These are phyloP conservation scores for Wallacemonas collosoma DNA, from an alignment of 208 protist species.

Conservation along the genomic window DNA sequence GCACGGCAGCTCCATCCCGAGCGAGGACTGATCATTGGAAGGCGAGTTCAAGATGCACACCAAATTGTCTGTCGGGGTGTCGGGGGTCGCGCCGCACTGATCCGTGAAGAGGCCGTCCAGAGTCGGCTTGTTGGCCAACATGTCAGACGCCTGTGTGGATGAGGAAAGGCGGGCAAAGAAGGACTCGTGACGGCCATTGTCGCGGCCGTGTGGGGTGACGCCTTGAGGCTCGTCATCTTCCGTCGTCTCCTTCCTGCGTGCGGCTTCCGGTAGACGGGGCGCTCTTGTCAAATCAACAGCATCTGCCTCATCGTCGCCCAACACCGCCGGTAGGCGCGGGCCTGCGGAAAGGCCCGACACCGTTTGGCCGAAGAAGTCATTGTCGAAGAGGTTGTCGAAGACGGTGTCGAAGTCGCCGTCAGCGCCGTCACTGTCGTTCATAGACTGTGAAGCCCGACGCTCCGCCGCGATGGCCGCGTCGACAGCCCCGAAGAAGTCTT, in stretches of 20 bases:
- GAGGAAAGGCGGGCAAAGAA: neutral
- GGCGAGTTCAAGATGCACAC: neutral
- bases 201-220: neutral
- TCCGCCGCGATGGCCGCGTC: slow-evolving; percentile 10
- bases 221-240: neutral
- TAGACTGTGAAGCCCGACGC: neutral
- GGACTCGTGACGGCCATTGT: neutral
- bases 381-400: slow-evolving; percentile 21
- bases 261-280: neutral
- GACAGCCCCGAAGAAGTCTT: slow-evolving; percentile 10
- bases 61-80: neutral
- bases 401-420: slow-evolving; percentile 17
- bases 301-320: neutral
- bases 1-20: neutral
- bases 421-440: neutral
- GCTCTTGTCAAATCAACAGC: neutral
- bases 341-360: slow-evolving; percentile 1
- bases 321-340: neutral
- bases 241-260: neutral
- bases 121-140: neutral
- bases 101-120: neutral
- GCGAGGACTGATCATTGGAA: neutral
- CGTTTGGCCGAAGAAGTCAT: slow-evolving; percentile 8
- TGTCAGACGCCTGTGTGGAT: slow-evolving; percentile 1
- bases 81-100: neutral